These are phyloP conservation scores for Filobasidium wieringae DNA, from an alignment of 768 basidiomycete genomes.

Conservation along the genomic window DNA sequence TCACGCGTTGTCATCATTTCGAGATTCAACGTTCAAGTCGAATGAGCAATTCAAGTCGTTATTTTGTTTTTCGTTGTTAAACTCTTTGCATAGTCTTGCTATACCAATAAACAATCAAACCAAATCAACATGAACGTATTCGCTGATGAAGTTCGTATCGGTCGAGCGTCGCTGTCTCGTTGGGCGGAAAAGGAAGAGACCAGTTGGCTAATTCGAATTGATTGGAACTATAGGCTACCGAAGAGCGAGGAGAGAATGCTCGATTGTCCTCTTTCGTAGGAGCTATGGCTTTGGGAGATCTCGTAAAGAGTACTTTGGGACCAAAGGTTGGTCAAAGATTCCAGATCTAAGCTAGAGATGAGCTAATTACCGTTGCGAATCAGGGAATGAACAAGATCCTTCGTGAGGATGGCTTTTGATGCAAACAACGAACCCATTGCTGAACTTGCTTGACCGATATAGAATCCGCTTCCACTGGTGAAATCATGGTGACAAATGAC, in stretches of 20 bases:
- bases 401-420: constrained; percentile 36
- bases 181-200: no score
- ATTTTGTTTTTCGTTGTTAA: no score
- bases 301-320: constrained; percentile 95
- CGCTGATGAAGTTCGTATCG: neutral
- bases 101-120: neutral
- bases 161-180: no score
- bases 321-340: constrained; percentile 51
- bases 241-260: constrained; percentile 96
- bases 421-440: neutral
- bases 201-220: neutral
- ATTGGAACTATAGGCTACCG: constrained; percentile 38
- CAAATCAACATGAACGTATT: neutral
- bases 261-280: constrained; percentile 96
- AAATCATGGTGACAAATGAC: constrained; percentile 96
- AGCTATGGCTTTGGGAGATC: constrained; percentile 89
- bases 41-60: no score
- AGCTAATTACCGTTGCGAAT: no score
- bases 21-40: no score
- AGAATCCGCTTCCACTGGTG: constrained; percentile 58
- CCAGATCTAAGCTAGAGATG: neutral
- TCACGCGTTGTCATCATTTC: no score
- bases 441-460: neutral
- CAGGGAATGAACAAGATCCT: constrained; percentile 98
- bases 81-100: no score